Evolutionary conservation across 148 eudicot genomes (phyloP).

Genomic region (Rhododendron vialii): DNA sequence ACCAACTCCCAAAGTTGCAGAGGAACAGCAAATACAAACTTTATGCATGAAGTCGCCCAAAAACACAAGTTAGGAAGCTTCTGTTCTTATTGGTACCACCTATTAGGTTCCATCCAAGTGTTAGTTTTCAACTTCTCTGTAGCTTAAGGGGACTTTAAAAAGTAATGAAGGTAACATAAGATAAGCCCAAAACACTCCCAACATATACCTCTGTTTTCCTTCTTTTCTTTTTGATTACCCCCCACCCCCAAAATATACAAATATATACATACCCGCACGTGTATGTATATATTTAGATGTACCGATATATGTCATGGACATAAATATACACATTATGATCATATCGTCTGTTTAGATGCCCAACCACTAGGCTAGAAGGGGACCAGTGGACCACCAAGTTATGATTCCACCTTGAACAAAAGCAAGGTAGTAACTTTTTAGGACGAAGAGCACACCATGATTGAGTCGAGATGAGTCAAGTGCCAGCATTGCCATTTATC

Average conservation of each 20-base stretch:
- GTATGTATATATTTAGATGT: neutral
- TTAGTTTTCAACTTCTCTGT: neutral
- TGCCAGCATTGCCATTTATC: neutral
- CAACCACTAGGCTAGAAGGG: neutral
- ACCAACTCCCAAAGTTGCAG: neutral
- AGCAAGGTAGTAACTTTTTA: neutral
- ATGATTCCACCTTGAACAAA: constrained; percentile 4
- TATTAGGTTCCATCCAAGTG: neutral
- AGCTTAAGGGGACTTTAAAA: neutral
- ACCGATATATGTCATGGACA: neutral
- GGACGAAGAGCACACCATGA: neutral
- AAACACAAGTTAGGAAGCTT: neutral
- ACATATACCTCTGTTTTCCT: neutral
- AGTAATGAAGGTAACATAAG: neutral
- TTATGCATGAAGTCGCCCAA: neutral
- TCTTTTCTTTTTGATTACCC: neutral
- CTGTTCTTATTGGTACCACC: neutral
- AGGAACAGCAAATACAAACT: neutral
- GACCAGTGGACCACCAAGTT: neutral
- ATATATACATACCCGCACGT: too few relatives aligned
- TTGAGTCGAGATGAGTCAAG: neutral
- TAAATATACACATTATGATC: neutral
- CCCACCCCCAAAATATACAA: neutral
- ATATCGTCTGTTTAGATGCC: neutral
- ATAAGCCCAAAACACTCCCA: neutral